Evolutionary conservation across 2,329 filamentous ascomycete genomes (phyloP).

Genomic region (Epichloe bromicola): DNA sequence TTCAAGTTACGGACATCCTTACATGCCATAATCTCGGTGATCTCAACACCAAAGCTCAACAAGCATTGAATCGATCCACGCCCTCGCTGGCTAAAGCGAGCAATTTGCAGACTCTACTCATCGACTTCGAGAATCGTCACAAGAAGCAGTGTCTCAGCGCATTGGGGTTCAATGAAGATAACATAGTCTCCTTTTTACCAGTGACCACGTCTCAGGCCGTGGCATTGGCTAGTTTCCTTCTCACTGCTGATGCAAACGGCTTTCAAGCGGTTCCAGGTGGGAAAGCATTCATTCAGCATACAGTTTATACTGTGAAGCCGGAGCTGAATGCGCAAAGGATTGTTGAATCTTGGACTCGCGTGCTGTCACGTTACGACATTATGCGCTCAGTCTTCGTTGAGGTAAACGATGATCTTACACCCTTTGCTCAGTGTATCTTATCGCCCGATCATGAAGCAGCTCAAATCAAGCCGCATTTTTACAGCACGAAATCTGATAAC

Average conservation of each 20-base stretch:
- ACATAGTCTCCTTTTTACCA: not conserved
- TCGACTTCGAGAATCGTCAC: not conserved
- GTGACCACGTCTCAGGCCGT: not conserved
- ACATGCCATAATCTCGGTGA: not conserved
- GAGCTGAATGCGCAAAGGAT: not conserved
- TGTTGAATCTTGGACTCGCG: not conserved
- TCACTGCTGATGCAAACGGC: not conserved
- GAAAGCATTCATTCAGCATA: not conserved
- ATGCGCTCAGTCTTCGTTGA: not conserved
- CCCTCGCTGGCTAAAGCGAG: not conserved
- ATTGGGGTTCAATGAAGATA: not conserved
- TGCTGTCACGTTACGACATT: not conserved
- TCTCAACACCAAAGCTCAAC: constrained; percentile 12
- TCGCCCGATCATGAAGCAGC: constrained; percentile 4
- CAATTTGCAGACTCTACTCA: not conserved
- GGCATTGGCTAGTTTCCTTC: not conserved
- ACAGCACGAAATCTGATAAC: not conserved
- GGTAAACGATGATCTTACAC: constrained; percentile 18
- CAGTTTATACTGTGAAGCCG: not conserved
- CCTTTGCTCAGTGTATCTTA: constrained; percentile 22
- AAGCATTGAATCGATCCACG: not conserved
- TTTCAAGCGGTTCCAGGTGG: not conserved
- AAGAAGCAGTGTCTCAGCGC: not conserved
- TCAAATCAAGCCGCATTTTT: not conserved
- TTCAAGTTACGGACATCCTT: not conserved